Percentiles rank a stretch among this genome's conserved stretches.
phyloP scores from a whole-genome alignment of 345 rosid genomes.

The Heritiera littoralis region DNA sequence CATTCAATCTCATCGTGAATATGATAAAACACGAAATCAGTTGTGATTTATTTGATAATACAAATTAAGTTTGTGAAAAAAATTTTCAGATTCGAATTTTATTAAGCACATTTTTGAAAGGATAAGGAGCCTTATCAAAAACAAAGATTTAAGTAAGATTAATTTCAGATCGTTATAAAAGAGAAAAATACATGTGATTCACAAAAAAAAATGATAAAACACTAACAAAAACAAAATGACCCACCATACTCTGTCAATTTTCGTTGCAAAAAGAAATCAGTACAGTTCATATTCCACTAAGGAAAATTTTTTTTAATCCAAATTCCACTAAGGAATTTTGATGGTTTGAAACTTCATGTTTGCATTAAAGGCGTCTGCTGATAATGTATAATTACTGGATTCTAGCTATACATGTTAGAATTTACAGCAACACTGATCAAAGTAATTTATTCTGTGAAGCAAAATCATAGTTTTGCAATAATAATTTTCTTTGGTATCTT shows the following conservation, averaged over 20 bases:
- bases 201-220: not conserved
- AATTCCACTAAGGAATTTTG: slow-evolving; percentile 18
- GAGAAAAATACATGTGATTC: too few species aligned
- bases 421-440: not conserved
- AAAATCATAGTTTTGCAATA: not conserved
- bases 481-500: not conserved
- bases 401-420: not conserved
- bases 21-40: not conserved
- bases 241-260: not conserved
- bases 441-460: not conserved
- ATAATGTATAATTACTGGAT: not conserved
- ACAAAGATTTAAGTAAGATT: too few species aligned
- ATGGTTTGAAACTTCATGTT: slow-evolving; percentile 9
- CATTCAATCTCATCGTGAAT: slow-evolving; percentile 4
- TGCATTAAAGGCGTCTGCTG: not conserved
- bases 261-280: not conserved
- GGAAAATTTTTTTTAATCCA: too few species aligned
- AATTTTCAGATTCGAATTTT: too few species aligned
- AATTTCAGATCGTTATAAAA: too few species aligned
- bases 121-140: too few species aligned
- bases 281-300: slow-evolving; percentile 32
- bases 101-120: too few species aligned
- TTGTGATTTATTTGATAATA: too few species aligned
- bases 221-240: slow-evolving; percentile 1
- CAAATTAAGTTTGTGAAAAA: too few species aligned